These are phyloP conservation scores for Daphne laureola DNA, from an alignment of 441 rosid genomes.

Conservation along the genomic window DNA sequence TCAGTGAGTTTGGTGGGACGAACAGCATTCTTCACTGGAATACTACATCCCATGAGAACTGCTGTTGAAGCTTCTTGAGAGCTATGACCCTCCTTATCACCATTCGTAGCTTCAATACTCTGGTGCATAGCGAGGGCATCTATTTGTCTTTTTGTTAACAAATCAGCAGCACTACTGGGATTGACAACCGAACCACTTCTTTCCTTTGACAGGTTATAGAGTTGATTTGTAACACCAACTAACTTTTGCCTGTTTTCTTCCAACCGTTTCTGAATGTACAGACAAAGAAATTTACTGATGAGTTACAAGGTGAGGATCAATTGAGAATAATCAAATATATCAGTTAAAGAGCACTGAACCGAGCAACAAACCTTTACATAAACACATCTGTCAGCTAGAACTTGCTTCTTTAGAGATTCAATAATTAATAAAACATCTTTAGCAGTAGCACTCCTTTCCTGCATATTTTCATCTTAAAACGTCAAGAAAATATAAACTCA, in stretches of 20 bases:
- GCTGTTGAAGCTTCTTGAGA: constrained; percentile 59
- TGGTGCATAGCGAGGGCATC: constrained; percentile 60
- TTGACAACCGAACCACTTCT: constrained; percentile 29
- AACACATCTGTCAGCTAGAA: constrained; percentile 56
- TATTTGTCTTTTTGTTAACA: constrained; percentile 70
- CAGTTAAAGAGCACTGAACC: neutral
- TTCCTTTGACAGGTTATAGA: constrained; percentile 43
- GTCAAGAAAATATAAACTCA: too few relatives aligned
- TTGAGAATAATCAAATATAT: too few relatives aligned
- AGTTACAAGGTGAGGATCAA: neutral
- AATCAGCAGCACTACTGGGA: constrained; percentile 33
- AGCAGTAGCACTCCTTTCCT: constrained; percentile 25
- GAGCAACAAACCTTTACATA: constrained; percentile 45
- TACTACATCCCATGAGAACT: constrained; percentile 68
- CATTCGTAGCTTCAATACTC: constrained; percentile 43
- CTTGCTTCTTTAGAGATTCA: constrained; percentile 62
- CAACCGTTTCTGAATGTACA: constrained; percentile 53
- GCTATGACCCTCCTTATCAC: constrained; percentile 42
- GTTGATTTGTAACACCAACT: constrained; percentile 44
- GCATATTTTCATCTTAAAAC: constrained; percentile 19
- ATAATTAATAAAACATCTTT: constrained; percentile 52
- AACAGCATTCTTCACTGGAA: constrained; percentile 68
- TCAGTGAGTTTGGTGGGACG: constrained; percentile 76
- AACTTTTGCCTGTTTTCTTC: constrained; percentile 65
- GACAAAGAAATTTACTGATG: constrained; percentile 8